Conservation (phyloP, 2,329 filamentous ascomycete genomes). For the Alternaria atra region DNA sequence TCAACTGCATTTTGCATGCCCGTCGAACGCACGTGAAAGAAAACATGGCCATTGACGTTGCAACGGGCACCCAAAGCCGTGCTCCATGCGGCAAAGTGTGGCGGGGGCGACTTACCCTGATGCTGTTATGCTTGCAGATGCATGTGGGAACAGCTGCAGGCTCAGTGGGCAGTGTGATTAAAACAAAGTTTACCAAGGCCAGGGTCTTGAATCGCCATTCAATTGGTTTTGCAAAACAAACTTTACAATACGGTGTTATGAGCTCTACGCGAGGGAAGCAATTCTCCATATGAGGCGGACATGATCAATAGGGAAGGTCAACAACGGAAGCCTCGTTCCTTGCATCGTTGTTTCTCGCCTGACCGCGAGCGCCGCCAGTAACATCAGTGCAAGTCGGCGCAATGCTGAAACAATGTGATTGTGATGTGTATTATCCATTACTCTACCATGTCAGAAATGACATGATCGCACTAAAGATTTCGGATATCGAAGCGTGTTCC, state of each 20-base stretch:
- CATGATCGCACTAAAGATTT: slow-evolving; percentile 23
- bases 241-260: slow-evolving; percentile 1
- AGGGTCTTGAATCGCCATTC: slow-evolving; percentile 17
- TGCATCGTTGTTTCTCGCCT: slow-evolving; percentile 4
- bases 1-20: slow-evolving; percentile 14
- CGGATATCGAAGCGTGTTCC: slow-evolving; percentile 8
- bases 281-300: neutral
- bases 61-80: slow-evolving; percentile 14
- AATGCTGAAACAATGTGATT: slow-evolving; percentile 2
- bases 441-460: slow-evolving; percentile 10
- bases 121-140: slow-evolving; percentile 19
- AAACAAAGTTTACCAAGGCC: slow-evolving; percentile 19
- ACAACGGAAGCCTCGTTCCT: neutral
- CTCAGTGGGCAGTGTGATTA: slow-evolving; percentile 18
- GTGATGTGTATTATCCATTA: slow-evolving; percentile 11
- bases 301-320: slow-evolving; percentile 5
- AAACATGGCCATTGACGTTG: slow-evolving; percentile 11
- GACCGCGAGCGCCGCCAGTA: slow-evolving; percentile 3
- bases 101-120: slow-evolving; percentile 23
- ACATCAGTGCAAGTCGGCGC: neutral
- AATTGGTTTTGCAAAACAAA: slow-evolving; percentile 16
- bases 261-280: slow-evolving; percentile 1
- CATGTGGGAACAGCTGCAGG: slow-evolving; percentile 21
- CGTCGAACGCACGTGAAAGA: slow-evolving; percentile 16
- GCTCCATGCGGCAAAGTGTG: slow-evolving; percentile 21